Evolutionary conservation across 768 basidiomycete species (phyloP), one percentile per base, ranked within the genome.

Genomic region (Holtermanniella nyarrowii): DNA sequence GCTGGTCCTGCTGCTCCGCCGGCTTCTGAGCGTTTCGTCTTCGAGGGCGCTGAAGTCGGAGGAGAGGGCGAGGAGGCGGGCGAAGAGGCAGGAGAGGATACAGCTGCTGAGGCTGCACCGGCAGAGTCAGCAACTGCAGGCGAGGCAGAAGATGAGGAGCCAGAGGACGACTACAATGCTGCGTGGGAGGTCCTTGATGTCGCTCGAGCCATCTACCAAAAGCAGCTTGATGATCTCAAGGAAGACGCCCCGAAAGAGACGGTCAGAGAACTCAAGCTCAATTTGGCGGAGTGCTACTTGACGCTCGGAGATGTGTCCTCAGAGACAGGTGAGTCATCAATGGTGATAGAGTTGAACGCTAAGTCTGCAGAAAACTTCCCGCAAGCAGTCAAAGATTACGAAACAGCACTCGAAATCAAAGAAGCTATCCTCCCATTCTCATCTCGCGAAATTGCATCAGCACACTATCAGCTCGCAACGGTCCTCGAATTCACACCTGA

Each of bases 171-270:
- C 63, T 95, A 95, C 71, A 95, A 93, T 59, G 88, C 88, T 22
- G 89, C 95, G 12, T 99, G 93, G 90, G 87, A 95, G 66, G 84
- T 93, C 2, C 77, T 99, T n/a, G 95, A 99, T 60, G 81, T 93
- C 50, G 91, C 93, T 20, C 78, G 91, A 39, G 80, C 83, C 11
- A 83, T 93, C 53, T 90, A 87, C 62, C 80, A 82, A 57, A 85
- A 84, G 69, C 77, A 78, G 55, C 74, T 77, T 4, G 76, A 76
- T 7, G 79, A 77, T 23, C 77, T 79, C 41, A 56, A 47, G 46
- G 61, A 65, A 20, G 59, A 61, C 42, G 53, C 49, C 13, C 43
- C 24, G 39, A 48, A 40, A 14, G 82, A 84, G 13, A 77, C 4
- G 13, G 7, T 43, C n/a, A 58, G 52, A 37, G 44, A 79, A 49